These are phyloP conservation scores for Golubevia sp. DNA, from an alignment of 1,284 basidiomycete species.

Conservation along the genomic window DNA sequence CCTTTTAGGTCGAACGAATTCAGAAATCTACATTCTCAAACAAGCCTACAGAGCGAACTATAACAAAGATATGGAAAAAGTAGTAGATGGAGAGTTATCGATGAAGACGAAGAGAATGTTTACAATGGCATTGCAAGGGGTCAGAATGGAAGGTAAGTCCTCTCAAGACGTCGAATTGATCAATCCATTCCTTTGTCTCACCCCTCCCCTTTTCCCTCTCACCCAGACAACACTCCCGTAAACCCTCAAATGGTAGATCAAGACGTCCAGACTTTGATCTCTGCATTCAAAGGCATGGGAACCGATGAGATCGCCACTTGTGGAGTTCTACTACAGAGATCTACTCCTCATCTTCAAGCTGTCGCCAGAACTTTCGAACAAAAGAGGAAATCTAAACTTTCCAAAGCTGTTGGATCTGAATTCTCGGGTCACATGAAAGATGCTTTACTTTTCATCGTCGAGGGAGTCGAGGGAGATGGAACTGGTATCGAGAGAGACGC, in stretches of 20 bases:
- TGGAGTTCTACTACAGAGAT: constrained; percentile 39
- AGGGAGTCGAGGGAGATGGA: constrained; percentile 34
- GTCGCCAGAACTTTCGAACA: constrained; percentile 32
- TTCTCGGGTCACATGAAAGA: constrained; percentile 50
- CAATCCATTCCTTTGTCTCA: too few species aligned
- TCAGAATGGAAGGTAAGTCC: constrained; percentile 17
- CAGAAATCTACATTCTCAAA: constrained; percentile 44
- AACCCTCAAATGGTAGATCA: constrained; percentile 27
- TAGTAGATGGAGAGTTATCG: constrained; percentile 45
- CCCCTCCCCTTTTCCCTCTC: too few species aligned
- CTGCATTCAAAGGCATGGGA: constrained; percentile 40
- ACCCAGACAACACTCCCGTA: constrained; percentile 26
- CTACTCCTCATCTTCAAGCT: constrained; percentile 36
- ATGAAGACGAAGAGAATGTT: constrained; percentile 55
- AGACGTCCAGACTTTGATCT: constrained; percentile 31
- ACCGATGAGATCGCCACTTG: constrained; percentile 48
- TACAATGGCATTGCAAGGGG: constrained; percentile 42
- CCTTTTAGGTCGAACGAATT: constrained; percentile 31
- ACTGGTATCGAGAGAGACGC: constrained; percentile 40
- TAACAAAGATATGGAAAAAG: constrained; percentile 35
- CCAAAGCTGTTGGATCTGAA: constrained; percentile 33
- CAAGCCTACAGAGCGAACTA: constrained; percentile 43
- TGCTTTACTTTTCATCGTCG: constrained; percentile 41
- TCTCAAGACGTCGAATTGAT: too few species aligned
- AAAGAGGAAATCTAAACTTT: constrained; percentile 7